Evolutionary conservation across 768 basidiomycete species (phyloP).

Genomic region (Tylopilus plumbeoviolaceoides): DNA sequence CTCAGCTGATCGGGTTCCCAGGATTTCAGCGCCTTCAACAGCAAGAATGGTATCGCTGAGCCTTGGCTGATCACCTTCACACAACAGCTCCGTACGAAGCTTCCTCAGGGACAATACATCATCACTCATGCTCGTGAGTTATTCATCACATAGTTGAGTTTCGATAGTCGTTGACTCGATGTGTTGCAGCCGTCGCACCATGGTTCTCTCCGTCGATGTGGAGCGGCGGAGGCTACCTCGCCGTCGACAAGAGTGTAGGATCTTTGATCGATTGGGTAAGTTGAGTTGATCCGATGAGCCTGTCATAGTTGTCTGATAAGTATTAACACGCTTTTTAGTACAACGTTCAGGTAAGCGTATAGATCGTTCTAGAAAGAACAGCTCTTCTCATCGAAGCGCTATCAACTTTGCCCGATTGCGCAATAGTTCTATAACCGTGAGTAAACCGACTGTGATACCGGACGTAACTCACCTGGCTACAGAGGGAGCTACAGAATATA

Average conservation of each 20-base stretch:
- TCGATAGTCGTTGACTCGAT: background rate
- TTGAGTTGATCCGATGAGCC: background rate
- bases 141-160: background rate
- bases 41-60: conserved; percentile 35
- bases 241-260: conserved; percentile 34
- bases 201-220: conserved; percentile 21
- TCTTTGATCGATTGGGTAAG: conserved; percentile 43
- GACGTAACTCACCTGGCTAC: background rate
- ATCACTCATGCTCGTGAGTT: conserved; percentile 34
- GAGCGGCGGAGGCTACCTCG: conserved; percentile 35
- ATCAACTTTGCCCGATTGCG: background rate
- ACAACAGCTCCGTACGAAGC: conserved; percentile 26
- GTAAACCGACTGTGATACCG: background rate
- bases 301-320: background rate
- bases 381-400: too few species aligned
- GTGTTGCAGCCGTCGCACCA: conserved; percentile 13
- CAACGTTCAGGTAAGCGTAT: conserved; percentile 36
- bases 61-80: conserved; percentile 33
- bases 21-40: conserved; percentile 33
- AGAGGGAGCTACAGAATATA: conserved; percentile 37
- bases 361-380: background rate
- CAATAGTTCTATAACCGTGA: background rate
- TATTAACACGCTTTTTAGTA: conserved; percentile 3
- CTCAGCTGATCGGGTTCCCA: background rate
- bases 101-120: conserved; percentile 33